A percentile compares a stretch with the other conserved stretches of the same genome.
phyloP scores from a whole-genome alignment of 257 asterid species.

The Leonotis leonurus region DNA sequence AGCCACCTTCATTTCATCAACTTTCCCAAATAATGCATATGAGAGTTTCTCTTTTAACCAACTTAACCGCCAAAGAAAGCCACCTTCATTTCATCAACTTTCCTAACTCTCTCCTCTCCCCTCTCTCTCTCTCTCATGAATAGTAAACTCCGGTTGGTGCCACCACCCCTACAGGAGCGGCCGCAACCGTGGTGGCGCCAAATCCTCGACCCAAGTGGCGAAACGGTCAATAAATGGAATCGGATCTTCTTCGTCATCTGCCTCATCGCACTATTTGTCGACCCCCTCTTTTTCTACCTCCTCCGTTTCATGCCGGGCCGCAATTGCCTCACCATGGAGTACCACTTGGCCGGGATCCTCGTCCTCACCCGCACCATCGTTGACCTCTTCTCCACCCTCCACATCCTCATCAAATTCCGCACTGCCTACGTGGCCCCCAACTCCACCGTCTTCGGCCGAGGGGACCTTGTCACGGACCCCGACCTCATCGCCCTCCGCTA shows the following conservation, averaged over 20 bases:
- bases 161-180: constrained; percentile 38
- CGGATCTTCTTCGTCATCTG: constrained; percentile 52
- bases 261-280: constrained; percentile 62
- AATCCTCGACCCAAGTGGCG: constrained; percentile 68
- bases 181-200: constrained; percentile 51
- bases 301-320: constrained; percentile 32
- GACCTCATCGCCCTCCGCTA: constrained; percentile 50
- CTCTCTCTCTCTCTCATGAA: constrained; percentile 26
- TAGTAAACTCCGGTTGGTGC: constrained; percentile 23
- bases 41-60: no score
- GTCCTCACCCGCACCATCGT: constrained; percentile 42
- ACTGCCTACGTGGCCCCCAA: constrained; percentile 56
- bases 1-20: no score
- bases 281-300: constrained; percentile 67
- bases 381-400: constrained; percentile 59
- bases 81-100: no score
- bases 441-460: constrained; percentile 72
- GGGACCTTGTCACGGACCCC: constrained; percentile 63
- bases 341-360: constrained; percentile 29
- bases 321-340: constrained; percentile 50
- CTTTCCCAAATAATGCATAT: no score
- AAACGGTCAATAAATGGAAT: constrained; percentile 58
- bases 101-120: constrained; percentile 12
- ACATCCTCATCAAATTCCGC: constrained; percentile 64
- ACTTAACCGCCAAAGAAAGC: no score